Percentiles rank a stretch among this genome's conserved stretches.
These are phyloP conservation scores for Hypoxylon sp. DNA, from an alignment of 2,329 filamentous ascomycete genomes.

Conservation along the genomic window DNA sequence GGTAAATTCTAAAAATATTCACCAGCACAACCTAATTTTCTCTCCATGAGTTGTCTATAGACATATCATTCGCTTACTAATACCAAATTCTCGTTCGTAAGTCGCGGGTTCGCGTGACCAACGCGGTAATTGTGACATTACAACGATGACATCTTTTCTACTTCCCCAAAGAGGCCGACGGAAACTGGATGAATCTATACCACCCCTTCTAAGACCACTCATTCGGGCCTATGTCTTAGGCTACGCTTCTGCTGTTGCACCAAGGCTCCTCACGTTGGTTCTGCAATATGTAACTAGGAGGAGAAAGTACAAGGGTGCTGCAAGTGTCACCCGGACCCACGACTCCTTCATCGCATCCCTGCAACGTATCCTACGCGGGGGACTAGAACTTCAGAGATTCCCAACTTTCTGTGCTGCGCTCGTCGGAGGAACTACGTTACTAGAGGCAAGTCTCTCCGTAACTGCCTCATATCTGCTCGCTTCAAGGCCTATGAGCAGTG, in stretches of 20 bases:
- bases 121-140: conserved; percentile 34
- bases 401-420: conserved; percentile 73
- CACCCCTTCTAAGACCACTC: conserved; percentile 66
- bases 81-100: conserved; percentile 10
- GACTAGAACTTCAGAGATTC: conserved; percentile 69
- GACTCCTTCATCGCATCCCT: conserved; percentile 53
- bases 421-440: conserved; percentile 70
- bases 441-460: conserved; percentile 62
- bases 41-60: conserved; percentile 13
- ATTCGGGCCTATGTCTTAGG: conserved; percentile 71
- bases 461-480: conserved; percentile 10
- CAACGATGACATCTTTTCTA: conserved; percentile 48
- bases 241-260: conserved; percentile 70
- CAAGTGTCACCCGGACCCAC: conserved; percentile 45
- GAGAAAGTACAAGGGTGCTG: conserved; percentile 52
- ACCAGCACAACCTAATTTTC: background rate
- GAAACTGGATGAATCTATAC: conserved; percentile 56
- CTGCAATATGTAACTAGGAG: conserved; percentile 62
- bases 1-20: conserved; percentile 1
- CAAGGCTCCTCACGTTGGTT: conserved; percentile 67
- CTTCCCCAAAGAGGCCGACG: conserved; percentile 41
- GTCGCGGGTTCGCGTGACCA: conserved; percentile 28
- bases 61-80: conserved; percentile 8
- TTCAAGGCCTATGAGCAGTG: background rate
- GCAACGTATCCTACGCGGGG: conserved; percentile 62